Evolutionary conservation across 768 basidiomycete species (phyloP).

Genomic region (Tulasnella sp.): DNA sequence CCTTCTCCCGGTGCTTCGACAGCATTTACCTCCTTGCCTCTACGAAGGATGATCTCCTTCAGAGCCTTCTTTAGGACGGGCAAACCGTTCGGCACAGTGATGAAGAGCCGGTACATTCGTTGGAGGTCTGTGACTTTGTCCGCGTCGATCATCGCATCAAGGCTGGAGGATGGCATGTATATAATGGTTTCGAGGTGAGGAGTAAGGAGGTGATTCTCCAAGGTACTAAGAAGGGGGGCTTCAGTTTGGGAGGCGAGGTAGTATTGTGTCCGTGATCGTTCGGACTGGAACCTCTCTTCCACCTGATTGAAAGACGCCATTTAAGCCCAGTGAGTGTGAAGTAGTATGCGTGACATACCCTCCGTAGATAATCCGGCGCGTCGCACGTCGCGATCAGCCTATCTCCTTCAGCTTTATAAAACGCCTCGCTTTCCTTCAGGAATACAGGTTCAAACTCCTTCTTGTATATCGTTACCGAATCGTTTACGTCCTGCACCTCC

Average conservation of each 20-base stretch:
- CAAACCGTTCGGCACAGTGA: slow-evolving; percentile 55
- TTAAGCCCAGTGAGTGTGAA: neutral
- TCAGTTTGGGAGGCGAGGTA: slow-evolving; percentile 74
- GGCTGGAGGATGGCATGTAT: slow-evolving; percentile 69
- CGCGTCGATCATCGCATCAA: slow-evolving; percentile 77
- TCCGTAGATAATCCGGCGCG: slow-evolving; percentile 68
- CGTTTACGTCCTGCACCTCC: slow-evolving; percentile 45
- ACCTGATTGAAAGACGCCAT: slow-evolving; percentile 39
- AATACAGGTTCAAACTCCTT: slow-evolving; percentile 75
- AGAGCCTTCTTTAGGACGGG: slow-evolving; percentile 52
- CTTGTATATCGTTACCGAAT: slow-evolving; percentile 58
- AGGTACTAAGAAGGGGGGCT: slow-evolving; percentile 54
- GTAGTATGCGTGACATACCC: slow-evolving; percentile 44
- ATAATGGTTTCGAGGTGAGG: slow-evolving; percentile 69
- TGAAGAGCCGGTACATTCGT: slow-evolving; percentile 69
- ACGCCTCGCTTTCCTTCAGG: slow-evolving; percentile 62
- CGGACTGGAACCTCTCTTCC: slow-evolving; percentile 69
- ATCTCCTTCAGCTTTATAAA: slow-evolving; percentile 68
- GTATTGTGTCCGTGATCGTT: slow-evolving; percentile 73
- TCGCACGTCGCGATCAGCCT: slow-evolving; percentile 62
- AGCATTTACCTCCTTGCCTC: slow-evolving; percentile 76
- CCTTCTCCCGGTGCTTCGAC: slow-evolving; percentile 26
- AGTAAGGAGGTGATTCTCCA: slow-evolving; percentile 67
- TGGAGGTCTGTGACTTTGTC: slow-evolving; percentile 66
- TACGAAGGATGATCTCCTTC: slow-evolving; percentile 55